Evolutionary conservation across 495 filamentous ascomycete genomes (phyloP), one percentile per base, ranked within the genome.

Genomic region (Aspergillus egyptiacus): DNA sequence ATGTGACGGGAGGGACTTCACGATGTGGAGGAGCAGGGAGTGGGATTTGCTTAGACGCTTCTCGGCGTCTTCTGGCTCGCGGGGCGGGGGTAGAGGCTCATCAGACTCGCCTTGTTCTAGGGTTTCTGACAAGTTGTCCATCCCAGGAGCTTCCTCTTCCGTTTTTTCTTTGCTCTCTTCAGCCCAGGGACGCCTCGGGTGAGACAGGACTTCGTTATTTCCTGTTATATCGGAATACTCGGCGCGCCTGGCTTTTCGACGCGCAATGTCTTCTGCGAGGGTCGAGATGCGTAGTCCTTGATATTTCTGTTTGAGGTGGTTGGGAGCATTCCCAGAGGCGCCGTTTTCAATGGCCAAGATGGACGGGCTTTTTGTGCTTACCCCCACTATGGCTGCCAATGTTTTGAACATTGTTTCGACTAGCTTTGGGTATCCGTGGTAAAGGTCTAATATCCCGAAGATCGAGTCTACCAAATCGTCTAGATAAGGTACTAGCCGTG

Each of bases 381-480:
- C 88, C 41, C 89, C 82, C 13, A 91, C 89, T 34, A 96, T 81
- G 28, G 84, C 83, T 24, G 76, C 78, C 7, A 99, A 67, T 0
- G 91, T 89, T 15, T 81, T 73, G 65, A 96, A 97, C 28, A 99
- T 74, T 51, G 82, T 75, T 59, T 94, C 87, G 0, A 95, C 89
- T 30, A 97, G 81, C 27, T 78, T 73, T 1, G 89, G 84, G 62
- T 97, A 97, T 3, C 93, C 93, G 64, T 99, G 94, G 57, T 89
- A 97, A 50, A 85, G 81, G 51, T 96, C 91, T 25, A 99, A 64
- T 3, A 93, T 88, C 0, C 84, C 86, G 57, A 99, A 96, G 18
- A 97, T 87, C 3, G 86, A 88, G 7, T 80, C 83, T 0, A 97
- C 81, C 13, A 94, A 77, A 61, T 99, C 93, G 56, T 97, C 94